phyloP scores from a whole-genome alignment of 2,329 filamentous ascomycete species.

The Neocatenulostroma microsporum region DNA sequence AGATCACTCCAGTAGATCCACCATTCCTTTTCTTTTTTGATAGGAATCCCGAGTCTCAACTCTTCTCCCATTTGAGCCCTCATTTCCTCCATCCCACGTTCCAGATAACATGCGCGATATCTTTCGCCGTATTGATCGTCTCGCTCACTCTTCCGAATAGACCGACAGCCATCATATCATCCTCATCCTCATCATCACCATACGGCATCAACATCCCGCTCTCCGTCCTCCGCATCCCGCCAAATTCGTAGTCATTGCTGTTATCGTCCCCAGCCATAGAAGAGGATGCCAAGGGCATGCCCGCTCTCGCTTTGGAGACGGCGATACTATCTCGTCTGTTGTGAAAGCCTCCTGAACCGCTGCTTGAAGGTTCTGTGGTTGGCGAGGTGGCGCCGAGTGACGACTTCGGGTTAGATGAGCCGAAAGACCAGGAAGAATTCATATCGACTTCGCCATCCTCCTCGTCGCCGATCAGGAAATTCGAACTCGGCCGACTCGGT shows the following conservation, averaged over 20 bases:
- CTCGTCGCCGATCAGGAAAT: slow-evolving; percentile 51
- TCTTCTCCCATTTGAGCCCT: slow-evolving; percentile 12
- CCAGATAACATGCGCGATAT: slow-evolving; percentile 59
- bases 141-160: slow-evolving; percentile 74
- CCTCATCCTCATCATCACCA: slow-evolving; percentile 57
- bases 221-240: slow-evolving; percentile 64
- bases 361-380: slow-evolving; percentile 41
- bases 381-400: slow-evolving; percentile 20
- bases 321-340: slow-evolving; percentile 30
- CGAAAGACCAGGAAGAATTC: slow-evolving; percentile 28
- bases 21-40: neutral
- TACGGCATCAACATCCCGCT: slow-evolving; percentile 91
- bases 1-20: slow-evolving; percentile 1
- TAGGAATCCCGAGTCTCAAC: neutral
- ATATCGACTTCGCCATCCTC: slow-evolving; percentile 11
- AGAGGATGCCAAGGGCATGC: slow-evolving; percentile 16
- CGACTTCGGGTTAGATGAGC: slow-evolving; percentile 27
- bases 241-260: slow-evolving; percentile 30
- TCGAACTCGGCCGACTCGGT: slow-evolving; percentile 59
- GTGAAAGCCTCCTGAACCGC: slow-evolving; percentile 28
- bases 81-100: slow-evolving; percentile 56
- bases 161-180: slow-evolving; percentile 46
- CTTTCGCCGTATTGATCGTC: slow-evolving; percentile 59
- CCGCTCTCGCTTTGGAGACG: slow-evolving; percentile 21
- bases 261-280: slow-evolving; percentile 31